Evolutionary conservation across 768 basidiomycete species (phyloP).

Genomic region (Amanita molliuscula): DNA sequence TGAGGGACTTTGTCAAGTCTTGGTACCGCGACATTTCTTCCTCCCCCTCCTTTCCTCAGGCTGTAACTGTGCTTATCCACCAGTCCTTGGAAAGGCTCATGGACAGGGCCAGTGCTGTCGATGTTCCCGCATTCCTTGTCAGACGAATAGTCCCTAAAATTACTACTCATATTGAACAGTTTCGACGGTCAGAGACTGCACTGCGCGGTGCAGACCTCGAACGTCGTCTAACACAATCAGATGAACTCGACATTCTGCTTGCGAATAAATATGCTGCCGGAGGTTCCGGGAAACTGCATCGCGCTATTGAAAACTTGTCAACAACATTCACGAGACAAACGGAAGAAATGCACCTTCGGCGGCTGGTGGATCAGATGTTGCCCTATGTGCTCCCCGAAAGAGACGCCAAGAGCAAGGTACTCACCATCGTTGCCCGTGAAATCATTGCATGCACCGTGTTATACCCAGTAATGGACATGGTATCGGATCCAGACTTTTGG

Average conservation of each 20-base stretch:
- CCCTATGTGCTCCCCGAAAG: slow-evolving; percentile 66
- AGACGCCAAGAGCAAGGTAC: slow-evolving; percentile 59
- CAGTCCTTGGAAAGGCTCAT: slow-evolving; percentile 49
- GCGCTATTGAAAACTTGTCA: slow-evolving; percentile 81
- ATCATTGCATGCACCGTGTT: slow-evolving; percentile 74
- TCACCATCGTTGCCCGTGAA: slow-evolving; percentile 71
- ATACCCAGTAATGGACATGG: slow-evolving; percentile 84
- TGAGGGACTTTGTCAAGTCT: slow-evolving; percentile 77
- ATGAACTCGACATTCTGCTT: slow-evolving; percentile 79
- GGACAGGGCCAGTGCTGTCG: slow-evolving; percentile 45
- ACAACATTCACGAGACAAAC: slow-evolving; percentile 84
- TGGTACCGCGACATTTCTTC: slow-evolving; percentile 88
- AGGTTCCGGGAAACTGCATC: slow-evolving; percentile 60
- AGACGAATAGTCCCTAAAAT: slow-evolving; percentile 82
- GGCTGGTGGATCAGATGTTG: slow-evolving; percentile 60
- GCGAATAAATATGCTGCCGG: slow-evolving; percentile 72
- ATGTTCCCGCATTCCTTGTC: slow-evolving; percentile 68
- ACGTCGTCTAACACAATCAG: slow-evolving; percentile 77
- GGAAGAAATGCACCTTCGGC: slow-evolving; percentile 77
- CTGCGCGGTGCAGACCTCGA: slow-evolving; percentile 76
- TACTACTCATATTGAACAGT: slow-evolving; percentile 83
- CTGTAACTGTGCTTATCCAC: slow-evolving; percentile 71
- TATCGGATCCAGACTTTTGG: slow-evolving; percentile 96
- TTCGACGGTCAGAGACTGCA: slow-evolving; percentile 81
- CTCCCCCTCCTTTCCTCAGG: slow-evolving; percentile 81